These are phyloP conservation scores for Mycena rebaudengoi DNA, from an alignment of 768 basidiomycete genomes.

Conservation along the genomic window DNA sequence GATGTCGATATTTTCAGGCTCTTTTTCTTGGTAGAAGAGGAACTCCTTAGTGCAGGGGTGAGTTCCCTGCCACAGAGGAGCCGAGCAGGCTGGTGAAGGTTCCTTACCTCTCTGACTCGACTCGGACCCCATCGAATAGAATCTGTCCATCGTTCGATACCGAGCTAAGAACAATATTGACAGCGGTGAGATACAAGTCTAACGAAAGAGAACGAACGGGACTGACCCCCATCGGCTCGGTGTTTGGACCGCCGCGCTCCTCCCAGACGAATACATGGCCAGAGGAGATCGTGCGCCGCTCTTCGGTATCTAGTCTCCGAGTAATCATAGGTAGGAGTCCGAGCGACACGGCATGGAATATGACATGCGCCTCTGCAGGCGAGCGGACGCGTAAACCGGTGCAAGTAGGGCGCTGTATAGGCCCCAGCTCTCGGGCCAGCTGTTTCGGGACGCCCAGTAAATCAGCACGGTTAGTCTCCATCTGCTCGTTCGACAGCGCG, in stretches of 20 bases:
- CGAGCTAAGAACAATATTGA: conserved; percentile 67
- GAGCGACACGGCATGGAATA: conserved; percentile 77
- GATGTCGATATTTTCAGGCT: conserved; percentile 54
- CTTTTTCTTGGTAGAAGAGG: conserved; percentile 77
- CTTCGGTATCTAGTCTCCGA: conserved; percentile 78
- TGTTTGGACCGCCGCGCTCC: conserved; percentile 69
- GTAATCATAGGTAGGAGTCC: conserved; percentile 70
- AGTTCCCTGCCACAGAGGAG: conserved; percentile 11
- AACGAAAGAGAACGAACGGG: conserved; percentile 4
- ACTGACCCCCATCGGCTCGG: conserved; percentile 72
- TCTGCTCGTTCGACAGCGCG: too few relatives aligned
- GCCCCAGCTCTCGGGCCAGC: too few relatives aligned
- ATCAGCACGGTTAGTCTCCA: too few relatives aligned
- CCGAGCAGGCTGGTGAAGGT: conserved; percentile 12
- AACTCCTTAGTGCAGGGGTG: conserved; percentile 63
- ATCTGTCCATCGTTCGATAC: conserved; percentile 86
- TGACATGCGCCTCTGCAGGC: conserved; percentile 71
- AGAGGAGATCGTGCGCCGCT: conserved; percentile 72
- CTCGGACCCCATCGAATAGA: conserved; percentile 83
- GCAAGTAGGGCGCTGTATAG: conserved; percentile 77
- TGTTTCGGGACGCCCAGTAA: too few relatives aligned
- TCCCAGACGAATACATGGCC: conserved; percentile 88
- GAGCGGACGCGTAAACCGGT: conserved; percentile 68
- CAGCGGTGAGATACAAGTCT: conserved; percentile 13
- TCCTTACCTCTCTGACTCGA: conserved; percentile 73